phyloP scores from a whole-genome alignment of 108 stramenopile genomes.

The Heterococcus sp. region DNA sequence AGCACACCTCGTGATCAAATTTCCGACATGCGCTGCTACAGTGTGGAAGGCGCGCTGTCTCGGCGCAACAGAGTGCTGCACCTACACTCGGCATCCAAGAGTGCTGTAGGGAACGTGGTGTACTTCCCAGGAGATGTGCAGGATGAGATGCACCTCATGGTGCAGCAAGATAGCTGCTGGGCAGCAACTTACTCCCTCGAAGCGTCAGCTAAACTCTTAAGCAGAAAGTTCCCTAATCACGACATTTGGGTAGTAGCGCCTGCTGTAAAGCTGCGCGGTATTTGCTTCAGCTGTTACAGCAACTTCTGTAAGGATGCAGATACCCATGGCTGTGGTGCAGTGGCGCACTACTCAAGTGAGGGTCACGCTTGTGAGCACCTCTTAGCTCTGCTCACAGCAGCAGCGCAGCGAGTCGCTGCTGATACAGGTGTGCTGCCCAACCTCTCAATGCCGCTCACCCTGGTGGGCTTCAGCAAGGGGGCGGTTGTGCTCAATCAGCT shows the following conservation, averaged over 20 bases:
- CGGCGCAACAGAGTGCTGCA: no score
- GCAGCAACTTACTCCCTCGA: slow-evolving; percentile 11
- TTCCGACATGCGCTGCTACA: no score
- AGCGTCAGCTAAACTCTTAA: neutral
- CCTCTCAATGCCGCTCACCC: slow-evolving; percentile 4
- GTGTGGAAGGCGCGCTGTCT: no score
- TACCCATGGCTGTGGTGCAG: slow-evolving; percentile 7
- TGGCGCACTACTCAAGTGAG: slow-evolving; percentile 10
- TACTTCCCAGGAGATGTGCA: neutral
- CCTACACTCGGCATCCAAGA: no score
- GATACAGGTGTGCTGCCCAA: neutral
- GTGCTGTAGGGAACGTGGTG: neutral
- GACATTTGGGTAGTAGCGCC: slow-evolving; percentile 9
- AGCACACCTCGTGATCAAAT: no score
- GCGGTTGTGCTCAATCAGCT: slow-evolving; percentile 25
- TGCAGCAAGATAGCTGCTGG: neutral
- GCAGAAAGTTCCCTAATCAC: slow-evolving; percentile 10
- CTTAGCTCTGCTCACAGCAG: slow-evolving; percentile 4
- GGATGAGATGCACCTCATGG: neutral
- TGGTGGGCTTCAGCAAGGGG: slow-evolving; percentile 33
- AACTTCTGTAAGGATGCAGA: slow-evolving; percentile 5
- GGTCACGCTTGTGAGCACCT: slow-evolving; percentile 13
- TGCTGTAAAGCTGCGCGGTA: neutral
- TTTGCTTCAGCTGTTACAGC: slow-evolving; percentile 2
- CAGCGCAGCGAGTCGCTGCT: neutral